Percentiles rank a stretch among this genome's conserved stretches.
These are phyloP conservation scores for Pseudogymnoascus sp. DNA, from an alignment of 2,329 filamentous ascomycete genomes.

Conservation along the genomic window DNA sequence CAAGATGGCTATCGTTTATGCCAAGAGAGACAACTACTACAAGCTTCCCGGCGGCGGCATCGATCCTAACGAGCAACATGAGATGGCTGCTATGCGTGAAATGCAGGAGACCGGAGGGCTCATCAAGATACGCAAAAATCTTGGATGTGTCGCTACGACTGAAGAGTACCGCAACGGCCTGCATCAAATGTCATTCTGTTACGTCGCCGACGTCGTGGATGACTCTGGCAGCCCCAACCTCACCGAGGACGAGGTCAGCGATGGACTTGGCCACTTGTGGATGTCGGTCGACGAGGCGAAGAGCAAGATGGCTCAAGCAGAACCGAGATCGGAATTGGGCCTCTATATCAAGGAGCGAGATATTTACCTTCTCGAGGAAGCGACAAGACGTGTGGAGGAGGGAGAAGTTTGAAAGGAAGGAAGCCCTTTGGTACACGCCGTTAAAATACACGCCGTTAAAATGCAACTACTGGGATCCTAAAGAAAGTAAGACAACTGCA, in stretches of 20 bases:
- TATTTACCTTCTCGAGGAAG: not conserved
- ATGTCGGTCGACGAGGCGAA: not conserved
- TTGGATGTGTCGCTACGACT: not conserved
- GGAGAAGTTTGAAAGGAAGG: not conserved
- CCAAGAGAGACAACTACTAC: not conserved
- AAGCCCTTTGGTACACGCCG: too few species aligned
- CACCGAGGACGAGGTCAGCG: not conserved
- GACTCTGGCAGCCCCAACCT: not conserved
- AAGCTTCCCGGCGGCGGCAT: constrained; percentile 8
- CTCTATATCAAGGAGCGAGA: constrained; percentile 7
- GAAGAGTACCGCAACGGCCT: not conserved
- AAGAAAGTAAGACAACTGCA: too few species aligned
- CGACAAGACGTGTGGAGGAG: not conserved
- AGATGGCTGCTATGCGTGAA: not conserved
- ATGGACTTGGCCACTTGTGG: not conserved
- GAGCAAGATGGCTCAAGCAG: not conserved
- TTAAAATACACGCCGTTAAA: too few species aligned
- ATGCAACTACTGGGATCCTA: too few species aligned
- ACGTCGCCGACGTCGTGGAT: not conserved
- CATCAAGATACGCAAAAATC: not conserved
- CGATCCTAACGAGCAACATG: not conserved
- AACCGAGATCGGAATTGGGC: not conserved
- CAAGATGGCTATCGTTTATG: not conserved
- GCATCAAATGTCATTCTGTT: not conserved
- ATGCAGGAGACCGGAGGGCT: not conserved